Evolutionary conservation across 2,329 filamentous ascomycete genomes (phyloP), one percentile per base, ranked within the genome.

Genomic region (Colletotrichum lentis): DNA sequence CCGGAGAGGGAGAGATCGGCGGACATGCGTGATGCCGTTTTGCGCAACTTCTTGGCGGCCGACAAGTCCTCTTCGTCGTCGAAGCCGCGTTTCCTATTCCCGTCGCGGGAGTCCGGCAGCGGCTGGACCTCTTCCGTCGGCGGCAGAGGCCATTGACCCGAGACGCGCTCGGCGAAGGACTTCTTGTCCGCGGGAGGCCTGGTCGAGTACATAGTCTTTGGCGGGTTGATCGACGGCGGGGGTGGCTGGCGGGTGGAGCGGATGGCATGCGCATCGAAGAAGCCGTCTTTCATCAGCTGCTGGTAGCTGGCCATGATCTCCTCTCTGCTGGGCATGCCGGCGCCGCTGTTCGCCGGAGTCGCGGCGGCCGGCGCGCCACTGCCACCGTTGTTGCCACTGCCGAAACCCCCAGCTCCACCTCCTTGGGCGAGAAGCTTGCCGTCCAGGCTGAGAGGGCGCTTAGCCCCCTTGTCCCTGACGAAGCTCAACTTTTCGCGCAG

Each of bases 211-310:
- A 58, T 27, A 63, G 69, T 56, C 47, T 61, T 56, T 59, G 70
- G 41, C 57, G 61, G 24, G 55, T 46, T 44, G 57, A 69, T 35
- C 47, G 70, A 60, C 57, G 67, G 50, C 46, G 73, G 76, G 24
- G 75, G 74, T 1, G 79, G 83, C 73, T 84, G 84, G 3, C 86
- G 80, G 1, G 84, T 86, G 5, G 85, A 86, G 69, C 85, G 83
- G 69, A 88, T 88, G 60, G 86, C 85, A 70, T 87, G 85, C 27
- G 83, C 79, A 54, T 83, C 80, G 74, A 88, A 88, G 81, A 88
- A 88, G 67, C 86, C 86, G 6, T 82, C 82, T 2, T 84, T 82
- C 72, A 88, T 80, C 64, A 88, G 81, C 71, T 85, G 78, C 71
- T 86, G 83, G 75, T 88, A 88, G 73, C 80, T 87, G 68, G 83